phyloP scores from a whole-genome alignment of 176 grass and related monocot species.

The Phyllostachys edulis region DNA sequence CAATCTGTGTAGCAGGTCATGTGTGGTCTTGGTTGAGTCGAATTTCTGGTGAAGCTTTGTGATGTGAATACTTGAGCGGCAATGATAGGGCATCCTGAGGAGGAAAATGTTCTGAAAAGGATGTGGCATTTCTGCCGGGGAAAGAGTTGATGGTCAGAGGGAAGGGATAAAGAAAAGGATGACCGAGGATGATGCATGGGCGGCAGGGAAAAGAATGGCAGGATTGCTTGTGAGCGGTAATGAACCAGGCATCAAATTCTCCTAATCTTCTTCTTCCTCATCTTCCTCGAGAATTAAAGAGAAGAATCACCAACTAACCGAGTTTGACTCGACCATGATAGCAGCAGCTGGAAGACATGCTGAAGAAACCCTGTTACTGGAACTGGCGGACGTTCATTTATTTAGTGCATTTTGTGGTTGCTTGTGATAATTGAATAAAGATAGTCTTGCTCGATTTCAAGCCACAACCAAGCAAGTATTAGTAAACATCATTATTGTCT shows the following conservation, averaged over 20 bases:
- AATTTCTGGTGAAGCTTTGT: conserved; percentile 20
- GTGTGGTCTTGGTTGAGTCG: not conserved
- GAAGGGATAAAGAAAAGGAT: not conserved
- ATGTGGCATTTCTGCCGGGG: not conserved
- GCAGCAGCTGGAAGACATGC: not conserved
- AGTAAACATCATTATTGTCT: not conserved
- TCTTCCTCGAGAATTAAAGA: not conserved
- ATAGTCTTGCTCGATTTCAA: not conserved
- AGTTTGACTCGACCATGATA: not conserved
- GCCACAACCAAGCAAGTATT: not conserved
- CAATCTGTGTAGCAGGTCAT: not conserved
- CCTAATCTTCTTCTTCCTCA: not conserved
- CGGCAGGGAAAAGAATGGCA: not conserved
- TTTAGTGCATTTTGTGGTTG: not conserved
- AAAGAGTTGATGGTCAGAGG: not conserved
- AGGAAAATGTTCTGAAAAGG: conserved; percentile 18
- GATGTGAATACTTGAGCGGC: not conserved
- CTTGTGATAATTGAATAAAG: not conserved
- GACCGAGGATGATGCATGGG: conserved; percentile 2
- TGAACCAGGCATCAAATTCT: not conserved
- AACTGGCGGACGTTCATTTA: not conserved
- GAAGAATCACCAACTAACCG: not conserved
- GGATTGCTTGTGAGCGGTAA: not conserved
- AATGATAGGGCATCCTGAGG: not conserved
- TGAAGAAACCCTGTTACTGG: not conserved